Conservation (phyloP, 2,329 filamentous ascomycete species). For the Dendryphion nanum region DNA sequence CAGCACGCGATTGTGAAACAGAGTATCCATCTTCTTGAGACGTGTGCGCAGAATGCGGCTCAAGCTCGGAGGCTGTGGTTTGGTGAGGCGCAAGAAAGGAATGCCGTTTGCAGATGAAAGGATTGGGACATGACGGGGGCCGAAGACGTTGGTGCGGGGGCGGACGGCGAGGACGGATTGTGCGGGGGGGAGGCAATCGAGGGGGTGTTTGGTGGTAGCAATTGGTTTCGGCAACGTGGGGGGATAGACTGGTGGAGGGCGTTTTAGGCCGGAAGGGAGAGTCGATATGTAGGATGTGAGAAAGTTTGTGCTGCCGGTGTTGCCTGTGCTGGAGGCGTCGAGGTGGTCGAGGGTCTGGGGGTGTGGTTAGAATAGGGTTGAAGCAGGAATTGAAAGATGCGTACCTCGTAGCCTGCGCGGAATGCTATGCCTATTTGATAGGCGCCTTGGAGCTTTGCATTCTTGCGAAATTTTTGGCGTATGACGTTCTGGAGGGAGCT, state of each 20-base stretch:
- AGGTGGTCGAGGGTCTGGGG: constrained; percentile 43
- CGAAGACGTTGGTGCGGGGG: constrained; percentile 50
- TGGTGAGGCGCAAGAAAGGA: constrained; percentile 65
- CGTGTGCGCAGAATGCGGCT: constrained; percentile 58
- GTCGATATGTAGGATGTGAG: constrained; percentile 36
- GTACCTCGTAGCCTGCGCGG: constrained; percentile 65
- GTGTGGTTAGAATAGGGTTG: neutral
- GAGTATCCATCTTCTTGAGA: constrained; percentile 44
- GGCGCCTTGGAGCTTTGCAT: constrained; percentile 57
- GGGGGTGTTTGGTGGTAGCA: constrained; percentile 16
- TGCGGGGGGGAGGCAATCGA: constrained; percentile 36
- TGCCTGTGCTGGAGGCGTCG: constrained; percentile 39
- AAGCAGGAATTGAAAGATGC: neutral
- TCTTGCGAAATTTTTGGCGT: constrained; percentile 61
- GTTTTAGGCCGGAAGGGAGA: constrained; percentile 39
- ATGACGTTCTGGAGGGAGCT: constrained; percentile 59
- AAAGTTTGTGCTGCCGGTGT: constrained; percentile 20
- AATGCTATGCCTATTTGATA: constrained; percentile 63
- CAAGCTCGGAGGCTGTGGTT: constrained; percentile 62
- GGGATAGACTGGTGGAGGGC: constrained; percentile 6
- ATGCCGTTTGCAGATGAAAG: constrained; percentile 56
- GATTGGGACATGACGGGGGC: constrained; percentile 58
- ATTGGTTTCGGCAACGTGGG: constrained; percentile 5
- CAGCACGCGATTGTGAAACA: constrained; percentile 39
- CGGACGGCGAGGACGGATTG: constrained; percentile 50